Evolutionary conservation across 164 flowering plant species (phyloP).

Genomic region (Houttuynia cordata): DNA sequence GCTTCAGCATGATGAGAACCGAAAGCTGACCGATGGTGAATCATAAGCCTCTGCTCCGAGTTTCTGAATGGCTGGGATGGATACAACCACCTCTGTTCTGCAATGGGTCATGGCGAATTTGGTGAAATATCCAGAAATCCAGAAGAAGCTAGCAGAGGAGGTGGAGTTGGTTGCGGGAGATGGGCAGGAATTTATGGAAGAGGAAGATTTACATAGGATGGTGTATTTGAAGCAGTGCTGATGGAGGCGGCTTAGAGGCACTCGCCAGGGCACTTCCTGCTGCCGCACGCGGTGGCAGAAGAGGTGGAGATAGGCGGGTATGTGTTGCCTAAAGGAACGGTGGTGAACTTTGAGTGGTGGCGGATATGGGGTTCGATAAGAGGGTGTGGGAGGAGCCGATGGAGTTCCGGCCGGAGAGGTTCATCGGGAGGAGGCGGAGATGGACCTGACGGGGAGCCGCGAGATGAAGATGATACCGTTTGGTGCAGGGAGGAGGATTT

Average conservation of each 20-base stretch:
- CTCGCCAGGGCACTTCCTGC: slow-evolving; percentile 28
- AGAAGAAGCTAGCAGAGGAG: slow-evolving; percentile 1
- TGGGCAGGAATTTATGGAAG: slow-evolving; percentile 5
- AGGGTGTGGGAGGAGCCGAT: slow-evolving; percentile 18
- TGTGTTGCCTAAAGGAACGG: slow-evolving; percentile 17
- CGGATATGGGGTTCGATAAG: slow-evolving; percentile 23
- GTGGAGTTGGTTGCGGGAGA: not conserved
- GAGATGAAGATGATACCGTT: slow-evolving; percentile 48
- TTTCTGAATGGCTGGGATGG: slow-evolving; percentile 26
- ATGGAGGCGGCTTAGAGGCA: slow-evolving; percentile 26
- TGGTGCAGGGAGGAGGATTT: slow-evolving; percentile 29
- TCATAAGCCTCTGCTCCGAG: slow-evolving; percentile 26
- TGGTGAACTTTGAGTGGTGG: slow-evolving; percentile 23
- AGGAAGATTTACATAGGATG: slow-evolving; percentile 22
- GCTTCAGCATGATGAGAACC: slow-evolving; percentile 15
- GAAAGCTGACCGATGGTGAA: slow-evolving; percentile 23
- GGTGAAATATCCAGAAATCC: slow-evolving; percentile 11
- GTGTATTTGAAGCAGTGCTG: slow-evolving; percentile 25
- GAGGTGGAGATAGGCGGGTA: slow-evolving; percentile 11
- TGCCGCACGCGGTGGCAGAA: slow-evolving; percentile 14
- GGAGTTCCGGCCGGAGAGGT: slow-evolving; percentile 38
- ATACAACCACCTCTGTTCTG: slow-evolving; percentile 21
- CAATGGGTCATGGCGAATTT: slow-evolving; percentile 29
- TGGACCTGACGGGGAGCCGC: slow-evolving; percentile 24
- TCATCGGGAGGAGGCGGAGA: slow-evolving; percentile 12